Base-by-base conservation (phyloP, 202 grass and related monocot species). In the Brachypodium distachyon region DNA sequence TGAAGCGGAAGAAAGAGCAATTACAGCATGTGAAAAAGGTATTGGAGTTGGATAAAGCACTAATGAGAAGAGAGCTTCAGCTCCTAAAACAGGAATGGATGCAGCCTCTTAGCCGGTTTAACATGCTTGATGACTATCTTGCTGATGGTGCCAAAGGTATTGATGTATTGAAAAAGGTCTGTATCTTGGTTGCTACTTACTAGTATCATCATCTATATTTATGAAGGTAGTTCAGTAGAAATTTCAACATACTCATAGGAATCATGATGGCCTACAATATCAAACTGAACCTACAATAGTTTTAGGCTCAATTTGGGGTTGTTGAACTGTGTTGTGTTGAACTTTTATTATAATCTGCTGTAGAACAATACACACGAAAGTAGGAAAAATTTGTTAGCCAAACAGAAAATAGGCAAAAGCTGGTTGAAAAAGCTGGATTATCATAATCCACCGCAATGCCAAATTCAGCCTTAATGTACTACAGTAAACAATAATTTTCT, bases 1-100 rank as follows among this genome's bases (percentile, higher is more conserved):
- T 99, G 66, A 99, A 99, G 77, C 81, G 89, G n/a, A 94, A 86
- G 85, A 99, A 95, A 88, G 77, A 82, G 29, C 87, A 90, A 76
- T 12, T 88, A 73, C 95, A 92, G 72, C 82, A 92, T 82, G 73
- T 70, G 4, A 95, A 88, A 82, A 88, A 81, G 50, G 84, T 92
- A 59, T 67, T 43, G 0, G 92, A 92, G 39, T 79, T 98, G 47
- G 91, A 95, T 77, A 87, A 92, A 88, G 38, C 43, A 0, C 70
- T 90, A 52, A 87, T 95, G 74, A 90, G 86, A 84, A 84, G 83
- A 68, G 89, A 98, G 53, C 74, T 88, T 28, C 74, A 82, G 50
- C 65, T 61, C 53, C 70, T 98, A 59, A 92, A 90, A 62, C 85
- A 85, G 76, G 91, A 95, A 40, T 90, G 88, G 57, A 77, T 90